Conservation (phyloP, 164 flowering plant species). For the Stephania yunnanensis region DNA sequence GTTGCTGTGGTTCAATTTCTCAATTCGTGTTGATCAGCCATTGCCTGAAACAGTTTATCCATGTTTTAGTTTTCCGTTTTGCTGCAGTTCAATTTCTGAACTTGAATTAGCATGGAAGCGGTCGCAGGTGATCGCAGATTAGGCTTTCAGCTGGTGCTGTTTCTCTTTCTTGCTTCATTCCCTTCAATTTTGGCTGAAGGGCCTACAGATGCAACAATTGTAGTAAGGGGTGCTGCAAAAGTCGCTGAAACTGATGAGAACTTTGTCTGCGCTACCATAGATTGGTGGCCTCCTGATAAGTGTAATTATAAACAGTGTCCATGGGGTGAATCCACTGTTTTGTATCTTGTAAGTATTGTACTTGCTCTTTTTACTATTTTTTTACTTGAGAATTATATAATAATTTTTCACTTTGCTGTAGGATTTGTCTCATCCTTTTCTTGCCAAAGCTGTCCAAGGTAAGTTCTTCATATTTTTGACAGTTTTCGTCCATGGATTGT, state of each 20-base stretch:
- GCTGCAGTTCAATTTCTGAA: conserved; percentile 17
- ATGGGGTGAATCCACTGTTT: conserved; percentile 60
- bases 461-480: conserved; percentile 6
- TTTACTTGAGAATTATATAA: not conserved
- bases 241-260: conserved; percentile 55
- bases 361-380: not conserved
- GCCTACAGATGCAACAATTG: conserved; percentile 28
- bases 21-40: too few relatives aligned
- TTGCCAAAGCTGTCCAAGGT: conserved; percentile 76
- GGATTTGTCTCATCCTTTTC: conserved; percentile 65
- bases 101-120: conserved; percentile 11
- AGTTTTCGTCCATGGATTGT: not conserved
- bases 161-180: conserved; percentile 34
- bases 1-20: too few relatives aligned
- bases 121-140: conserved; percentile 22
- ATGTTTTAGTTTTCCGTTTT: not conserved
- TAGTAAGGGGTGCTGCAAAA: conserved; percentile 33
- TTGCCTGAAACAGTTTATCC: too few relatives aligned
- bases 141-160: conserved; percentile 26
- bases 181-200: conserved; percentile 38
- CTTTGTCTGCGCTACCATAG: conserved; percentile 87
- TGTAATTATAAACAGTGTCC: conserved; percentile 79
- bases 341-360: conserved; percentile 48
- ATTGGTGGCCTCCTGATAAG: conserved; percentile 95
- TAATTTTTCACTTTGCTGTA: conserved; percentile 25